These are phyloP conservation scores for Claviceps sp. DNA, from an alignment of 2,329 filamentous ascomycete species.

Conservation along the genomic window DNA sequence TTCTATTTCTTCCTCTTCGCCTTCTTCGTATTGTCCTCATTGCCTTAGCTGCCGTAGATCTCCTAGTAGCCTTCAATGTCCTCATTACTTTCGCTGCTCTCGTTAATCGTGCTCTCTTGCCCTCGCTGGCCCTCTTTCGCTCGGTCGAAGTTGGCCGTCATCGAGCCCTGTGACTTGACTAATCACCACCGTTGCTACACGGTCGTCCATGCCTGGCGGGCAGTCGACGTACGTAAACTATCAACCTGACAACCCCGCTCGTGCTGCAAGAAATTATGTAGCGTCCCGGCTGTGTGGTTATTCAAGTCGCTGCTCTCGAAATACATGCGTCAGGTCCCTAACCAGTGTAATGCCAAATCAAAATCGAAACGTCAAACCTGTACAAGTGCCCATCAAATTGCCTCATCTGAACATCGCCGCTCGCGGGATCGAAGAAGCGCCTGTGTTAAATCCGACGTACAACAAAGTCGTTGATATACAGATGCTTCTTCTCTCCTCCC, in stretches of 20 bases:
- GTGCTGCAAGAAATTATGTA: constrained; percentile 4
- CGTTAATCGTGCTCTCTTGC: too few relatives aligned
- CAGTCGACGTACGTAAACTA: constrained; percentile 1
- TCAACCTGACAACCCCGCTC: constrained; percentile 1
- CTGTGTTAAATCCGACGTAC: not conserved
- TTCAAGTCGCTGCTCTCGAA: not conserved
- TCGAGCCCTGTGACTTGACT: not conserved
- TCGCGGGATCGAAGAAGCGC: not conserved
- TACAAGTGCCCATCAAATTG: not conserved
- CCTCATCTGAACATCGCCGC: not conserved
- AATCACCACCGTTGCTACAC: not conserved
- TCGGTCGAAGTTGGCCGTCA: not conserved
- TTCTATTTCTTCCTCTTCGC: not conserved
- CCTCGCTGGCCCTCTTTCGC: not conserved
- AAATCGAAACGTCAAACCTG: not conserved
- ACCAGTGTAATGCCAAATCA: not conserved
- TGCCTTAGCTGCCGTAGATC: not conserved
- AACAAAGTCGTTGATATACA: not conserved
- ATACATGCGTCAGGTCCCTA: not conserved
- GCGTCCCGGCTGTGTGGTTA: not conserved
- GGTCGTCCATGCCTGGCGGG: not conserved
- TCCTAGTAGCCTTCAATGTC: too few relatives aligned
- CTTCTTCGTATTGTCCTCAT: not conserved
- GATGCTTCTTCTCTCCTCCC: not conserved
- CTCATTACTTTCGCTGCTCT: too few relatives aligned